Conservation (phyloP, 306 rosid genomes). For the Glycyrrhiza uralensis region DNA sequence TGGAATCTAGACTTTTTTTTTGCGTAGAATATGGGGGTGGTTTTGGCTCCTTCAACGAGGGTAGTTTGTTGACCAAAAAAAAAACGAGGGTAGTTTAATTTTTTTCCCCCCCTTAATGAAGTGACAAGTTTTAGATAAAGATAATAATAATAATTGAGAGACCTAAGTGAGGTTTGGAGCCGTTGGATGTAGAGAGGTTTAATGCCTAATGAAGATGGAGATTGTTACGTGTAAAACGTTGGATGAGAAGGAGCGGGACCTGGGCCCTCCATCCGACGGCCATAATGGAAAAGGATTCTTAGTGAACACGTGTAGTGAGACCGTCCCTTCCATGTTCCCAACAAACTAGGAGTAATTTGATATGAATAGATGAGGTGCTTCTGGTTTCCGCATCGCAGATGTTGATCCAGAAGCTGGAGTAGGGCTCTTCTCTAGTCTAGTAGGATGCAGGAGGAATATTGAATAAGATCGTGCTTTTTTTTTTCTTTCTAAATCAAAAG, state of each 20-base stretch:
- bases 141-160: slow-evolving; percentile 17
- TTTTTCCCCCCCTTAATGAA: slow-evolving; percentile 14
- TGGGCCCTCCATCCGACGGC: slow-evolving; percentile 49
- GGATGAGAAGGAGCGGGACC: slow-evolving; percentile 19
- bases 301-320: slow-evolving; percentile 42
- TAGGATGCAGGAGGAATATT: background rate
- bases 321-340: slow-evolving; percentile 35
- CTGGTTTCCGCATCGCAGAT: background rate
- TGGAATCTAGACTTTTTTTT: slow-evolving; percentile 29
- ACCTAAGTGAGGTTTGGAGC: slow-evolving; percentile 22
- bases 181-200: slow-evolving; percentile 53
- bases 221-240: slow-evolving; percentile 39
- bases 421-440: background rate
- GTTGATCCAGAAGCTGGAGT: slow-evolving; percentile 21
- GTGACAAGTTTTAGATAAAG: slow-evolving; percentile 18
- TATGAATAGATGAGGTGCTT: background rate
- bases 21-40: slow-evolving; percentile 43
- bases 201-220: background rate
- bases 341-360: background rate
- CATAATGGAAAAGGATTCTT: slow-evolving; percentile 5
- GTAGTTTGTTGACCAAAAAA: too few relatives aligned
- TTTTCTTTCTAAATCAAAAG: background rate
- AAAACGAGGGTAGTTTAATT: slow-evolving; percentile 40
- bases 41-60: slow-evolving; percentile 43
- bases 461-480: background rate